Percentiles rank a stretch among this genome's conserved stretches.
phyloP scores from a whole-genome alignment of 148 eudicot genomes.

The Euryodendron excelsum region DNA sequence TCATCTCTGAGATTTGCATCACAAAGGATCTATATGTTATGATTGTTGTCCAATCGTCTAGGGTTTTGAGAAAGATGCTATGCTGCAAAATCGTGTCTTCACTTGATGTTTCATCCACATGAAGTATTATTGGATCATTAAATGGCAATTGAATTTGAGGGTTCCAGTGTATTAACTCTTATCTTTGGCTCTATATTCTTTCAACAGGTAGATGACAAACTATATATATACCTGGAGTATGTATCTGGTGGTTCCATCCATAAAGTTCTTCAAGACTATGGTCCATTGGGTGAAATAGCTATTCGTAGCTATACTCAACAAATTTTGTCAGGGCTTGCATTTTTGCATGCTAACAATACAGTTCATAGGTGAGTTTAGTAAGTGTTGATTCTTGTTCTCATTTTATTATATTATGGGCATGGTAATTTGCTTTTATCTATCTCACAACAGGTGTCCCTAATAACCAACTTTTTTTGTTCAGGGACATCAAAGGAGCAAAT shows the following conservation, averaged over 20 bases:
- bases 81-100: neutral
- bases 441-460: neutral
- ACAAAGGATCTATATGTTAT: neutral
- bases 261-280: slow-evolving; percentile 66
- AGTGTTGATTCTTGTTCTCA: neutral
- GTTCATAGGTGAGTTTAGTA: slow-evolving; percentile 51
- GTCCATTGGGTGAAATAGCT: slow-evolving; percentile 55
- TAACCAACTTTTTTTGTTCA: slow-evolving; percentile 21
- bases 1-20: neutral
- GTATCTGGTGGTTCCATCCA: slow-evolving; percentile 74
- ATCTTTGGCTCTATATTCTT: neutral
- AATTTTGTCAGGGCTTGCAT: slow-evolving; percentile 59
- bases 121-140: neutral
- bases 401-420: neutral
- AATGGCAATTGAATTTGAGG: neutral
- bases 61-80: neutral
- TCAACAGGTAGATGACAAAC: slow-evolving; percentile 52
- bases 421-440: neutral
- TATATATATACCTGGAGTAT: slow-evolving; percentile 60
- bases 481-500: slow-evolving; percentile 81
- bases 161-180: neutral
- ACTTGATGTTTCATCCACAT: neutral
- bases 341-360: slow-evolving; percentile 56
- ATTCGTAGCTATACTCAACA: slow-evolving; percentile 61
- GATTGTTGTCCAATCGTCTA: neutral